Base-by-base conservation (phyloP, 192 early-diverging fungal genomes). In the Entophlyctis luteolus region DNA sequence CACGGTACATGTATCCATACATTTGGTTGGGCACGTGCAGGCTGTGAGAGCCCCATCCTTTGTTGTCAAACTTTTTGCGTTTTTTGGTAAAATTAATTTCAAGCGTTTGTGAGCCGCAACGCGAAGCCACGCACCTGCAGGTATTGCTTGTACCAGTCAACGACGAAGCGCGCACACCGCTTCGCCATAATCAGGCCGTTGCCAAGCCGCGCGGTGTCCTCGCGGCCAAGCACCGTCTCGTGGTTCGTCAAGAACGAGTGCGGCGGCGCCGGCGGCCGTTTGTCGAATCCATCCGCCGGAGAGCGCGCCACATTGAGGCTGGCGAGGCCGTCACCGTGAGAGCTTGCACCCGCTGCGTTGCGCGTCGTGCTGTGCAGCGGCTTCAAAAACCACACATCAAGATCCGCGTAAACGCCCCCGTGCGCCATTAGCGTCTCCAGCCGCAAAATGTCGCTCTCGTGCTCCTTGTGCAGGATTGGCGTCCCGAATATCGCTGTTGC, bases 401-500 rank as follows among this genome's bases (percentile, higher is more conserved):
- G 38, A 67, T 85, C 83, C 4, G 82, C 55, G 32, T 85, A 85
- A 20, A 85, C 84, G 10, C 83, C 83, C 27, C 83, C 83, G 36
- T 57, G 77, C 18, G 71, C 33, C 16, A 65, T 38, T 25, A 85
- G 42, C 1, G 66, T 73, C 4, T 74, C 63, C 39, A 85, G 37
- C 18, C 83, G 75, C 23, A 85, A 32, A 1, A 82, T 67, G 52
- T 85, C 83, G 0, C 79, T 72, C 35, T 70, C 62, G 70, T 85
- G 83, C 29, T 54, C 39, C 16, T 59, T 8, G 60, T 18, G 49
- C 16, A n/a, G 20, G 16, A 62, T 25, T 10, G 10, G 18, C 10
- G 14, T 6, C 8, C 56, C 14, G 55, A 36, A 58, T 8, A 58
- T 25, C 16, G 14, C 14, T 27, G n/a, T 18, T 8, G 55, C 55